Evolutionary conservation across 148 eudicot genomes (phyloP).

Genomic region (Cornus suecica): DNA sequence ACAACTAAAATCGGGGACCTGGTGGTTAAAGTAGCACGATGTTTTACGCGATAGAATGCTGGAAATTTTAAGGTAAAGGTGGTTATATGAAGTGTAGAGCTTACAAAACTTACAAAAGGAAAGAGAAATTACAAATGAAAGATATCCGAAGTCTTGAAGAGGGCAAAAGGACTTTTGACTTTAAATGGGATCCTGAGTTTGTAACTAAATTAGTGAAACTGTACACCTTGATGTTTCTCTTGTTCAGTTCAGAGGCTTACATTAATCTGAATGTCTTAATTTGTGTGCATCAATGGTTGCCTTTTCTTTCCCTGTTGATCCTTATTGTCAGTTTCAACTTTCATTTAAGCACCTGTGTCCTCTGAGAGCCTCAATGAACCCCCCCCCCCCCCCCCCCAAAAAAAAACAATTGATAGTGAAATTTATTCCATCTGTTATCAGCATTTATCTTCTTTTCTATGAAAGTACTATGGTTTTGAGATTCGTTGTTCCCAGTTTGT

Average conservation of each 20-base stretch:
- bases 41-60: background rate
- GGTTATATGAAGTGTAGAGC: background rate
- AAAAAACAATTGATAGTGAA: too few relatives aligned
- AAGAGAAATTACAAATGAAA: background rate
- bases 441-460: too few relatives aligned
- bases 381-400: too few relatives aligned
- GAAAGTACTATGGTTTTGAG: too few relatives aligned
- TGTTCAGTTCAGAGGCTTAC: background rate
- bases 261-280: background rate
- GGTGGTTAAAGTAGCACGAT: background rate
- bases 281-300: background rate
- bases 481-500: too few relatives aligned
- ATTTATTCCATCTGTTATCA: too few relatives aligned
- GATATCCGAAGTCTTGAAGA: slow-evolving; percentile 7
- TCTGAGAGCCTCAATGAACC: too few relatives aligned
- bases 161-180: background rate
- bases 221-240: background rate
- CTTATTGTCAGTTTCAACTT: too few relatives aligned
- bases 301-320: background rate
- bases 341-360: too few relatives aligned
- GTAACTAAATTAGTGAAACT: background rate
- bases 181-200: background rate
- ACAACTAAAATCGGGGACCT: background rate
- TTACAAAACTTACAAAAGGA: too few relatives aligned
- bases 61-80: background rate